These are phyloP conservation scores for Epichloe baconii DNA, from an alignment of 2,329 filamentous ascomycete genomes.

Conservation along the genomic window DNA sequence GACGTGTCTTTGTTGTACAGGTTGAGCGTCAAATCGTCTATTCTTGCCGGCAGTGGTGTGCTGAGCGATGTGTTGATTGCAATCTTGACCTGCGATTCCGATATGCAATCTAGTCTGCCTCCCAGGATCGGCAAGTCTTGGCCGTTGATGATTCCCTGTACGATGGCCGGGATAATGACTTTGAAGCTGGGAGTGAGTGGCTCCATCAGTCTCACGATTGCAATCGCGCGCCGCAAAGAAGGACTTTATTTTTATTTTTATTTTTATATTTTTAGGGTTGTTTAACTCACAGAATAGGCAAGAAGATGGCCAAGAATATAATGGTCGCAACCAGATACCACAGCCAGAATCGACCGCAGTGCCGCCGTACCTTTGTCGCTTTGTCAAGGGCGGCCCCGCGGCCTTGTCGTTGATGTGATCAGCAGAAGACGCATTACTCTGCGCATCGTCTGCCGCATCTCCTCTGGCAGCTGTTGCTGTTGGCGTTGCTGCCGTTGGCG, in stretches of 20 bases:
- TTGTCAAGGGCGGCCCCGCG: slow-evolving; percentile 4
- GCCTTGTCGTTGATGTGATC: slow-evolving; percentile 5
- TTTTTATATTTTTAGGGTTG: too few species aligned
- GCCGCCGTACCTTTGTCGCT: slow-evolving; percentile 24
- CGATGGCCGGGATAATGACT: slow-evolving; percentile 32
- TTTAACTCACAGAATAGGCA: slow-evolving; percentile 31
- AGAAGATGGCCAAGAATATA: slow-evolving; percentile 29
- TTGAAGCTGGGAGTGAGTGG: slow-evolving; percentile 26
- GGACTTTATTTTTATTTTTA: too few species aligned
- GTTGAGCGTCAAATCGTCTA: slow-evolving; percentile 25
- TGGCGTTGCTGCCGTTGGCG: not conserved
- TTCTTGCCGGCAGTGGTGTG: slow-evolving; percentile 22
- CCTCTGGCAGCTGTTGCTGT: slow-evolving; percentile 1
- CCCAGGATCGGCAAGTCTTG: slow-evolving; percentile 26
- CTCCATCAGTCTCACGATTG: not conserved
- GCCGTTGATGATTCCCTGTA: slow-evolving; percentile 29
- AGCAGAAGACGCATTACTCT: slow-evolving; percentile 1
- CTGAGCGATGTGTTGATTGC: slow-evolving; percentile 24
- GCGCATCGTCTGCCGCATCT: not conserved
- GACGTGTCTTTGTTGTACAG: slow-evolving; percentile 27
- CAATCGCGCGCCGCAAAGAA: not conserved
- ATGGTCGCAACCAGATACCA: slow-evolving; percentile 28
- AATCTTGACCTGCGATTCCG: slow-evolving; percentile 21
- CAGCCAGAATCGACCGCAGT: slow-evolving; percentile 30
- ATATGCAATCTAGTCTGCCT: slow-evolving; percentile 22